These are phyloP conservation scores for Phylloporus scabripes DNA, from an alignment of 768 basidiomycete genomes.

Conservation along the genomic window DNA sequence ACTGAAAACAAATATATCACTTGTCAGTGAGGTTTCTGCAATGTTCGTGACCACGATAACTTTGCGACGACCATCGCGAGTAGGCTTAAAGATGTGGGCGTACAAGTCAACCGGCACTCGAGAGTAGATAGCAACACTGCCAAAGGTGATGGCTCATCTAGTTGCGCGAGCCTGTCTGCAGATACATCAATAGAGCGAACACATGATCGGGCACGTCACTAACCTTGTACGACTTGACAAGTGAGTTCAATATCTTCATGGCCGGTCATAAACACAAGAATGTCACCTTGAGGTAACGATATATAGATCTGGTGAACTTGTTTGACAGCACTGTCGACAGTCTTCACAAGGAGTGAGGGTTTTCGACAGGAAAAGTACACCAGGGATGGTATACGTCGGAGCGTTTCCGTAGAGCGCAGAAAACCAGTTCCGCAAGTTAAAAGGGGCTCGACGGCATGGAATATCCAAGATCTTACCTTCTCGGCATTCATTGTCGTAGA, in stretches of 20 bases:
- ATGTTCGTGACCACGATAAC: constrained; percentile 99
- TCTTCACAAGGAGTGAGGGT: constrained; percentile 96
- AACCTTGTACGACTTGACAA: constrained; percentile 89
- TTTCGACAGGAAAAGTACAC: constrained; percentile 97
- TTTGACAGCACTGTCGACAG: constrained; percentile 94
- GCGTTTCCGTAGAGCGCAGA: constrained; percentile 94
- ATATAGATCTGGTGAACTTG: constrained; percentile 96
- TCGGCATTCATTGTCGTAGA: constrained; percentile 99
- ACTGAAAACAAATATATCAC: constrained; percentile 33
- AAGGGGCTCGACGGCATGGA: background rate
- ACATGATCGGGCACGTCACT: constrained; percentile 11
- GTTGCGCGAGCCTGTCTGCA: constrained; percentile 81
- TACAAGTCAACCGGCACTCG: constrained; percentile 99
- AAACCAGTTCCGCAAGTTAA: constrained; percentile 54
- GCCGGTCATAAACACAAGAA: constrained; percentile 98
- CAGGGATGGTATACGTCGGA: constrained; percentile 89
- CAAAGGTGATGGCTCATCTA: constrained; percentile 85
- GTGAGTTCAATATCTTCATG: constrained; percentile 99
- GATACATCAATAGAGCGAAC: background rate
- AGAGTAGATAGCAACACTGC: constrained; percentile 96
- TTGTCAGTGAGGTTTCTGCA: constrained; percentile 95
- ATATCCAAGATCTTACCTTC: constrained; percentile 50
- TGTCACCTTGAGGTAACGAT: constrained; percentile 88
- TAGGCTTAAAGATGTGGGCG: constrained; percentile 95
- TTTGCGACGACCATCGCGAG: constrained; percentile 89